Evolutionary conservation across 2,329 filamentous ascomycete species (phyloP).

Genomic region (Ustilaginoidea virens): DNA sequence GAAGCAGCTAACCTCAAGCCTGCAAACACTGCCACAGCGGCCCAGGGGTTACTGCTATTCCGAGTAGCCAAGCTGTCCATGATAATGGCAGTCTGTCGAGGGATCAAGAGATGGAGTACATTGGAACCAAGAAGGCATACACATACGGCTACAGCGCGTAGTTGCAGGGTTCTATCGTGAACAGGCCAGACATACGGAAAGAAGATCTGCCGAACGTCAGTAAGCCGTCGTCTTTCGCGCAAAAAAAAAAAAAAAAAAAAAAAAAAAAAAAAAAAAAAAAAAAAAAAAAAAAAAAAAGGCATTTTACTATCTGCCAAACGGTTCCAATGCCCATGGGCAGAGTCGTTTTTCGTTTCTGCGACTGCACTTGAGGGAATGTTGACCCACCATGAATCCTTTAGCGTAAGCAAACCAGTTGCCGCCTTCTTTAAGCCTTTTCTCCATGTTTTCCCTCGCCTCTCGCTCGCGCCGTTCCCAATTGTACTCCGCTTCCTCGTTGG

Average conservation of each 20-base stretch:
- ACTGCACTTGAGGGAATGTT: too few species aligned
- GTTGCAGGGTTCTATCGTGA: slow-evolving; percentile 48
- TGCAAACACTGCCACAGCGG: slow-evolving; percentile 36
- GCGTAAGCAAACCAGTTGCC: slow-evolving; percentile 67
- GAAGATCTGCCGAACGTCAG: slow-evolving; percentile 40
- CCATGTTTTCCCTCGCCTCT: slow-evolving; percentile 40
- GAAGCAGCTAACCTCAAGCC: slow-evolving; percentile 35
- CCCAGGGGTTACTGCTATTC: slow-evolving; percentile 33
- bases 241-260: too few species aligned
- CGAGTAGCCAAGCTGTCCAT: slow-evolving; percentile 42
- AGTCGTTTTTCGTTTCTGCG: too few species aligned
- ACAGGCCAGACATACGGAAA: slow-evolving; percentile 68
- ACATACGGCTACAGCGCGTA: slow-evolving; percentile 50
- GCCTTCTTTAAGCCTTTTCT: slow-evolving; percentile 55
- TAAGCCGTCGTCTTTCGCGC: too few species aligned
- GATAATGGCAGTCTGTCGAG: slow-evolving; percentile 68
- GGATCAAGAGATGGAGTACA: slow-evolving; percentile 59
- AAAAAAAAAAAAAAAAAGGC: not conserved
- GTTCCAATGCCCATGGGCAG: too few species aligned
- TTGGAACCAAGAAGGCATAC: slow-evolving; percentile 56
- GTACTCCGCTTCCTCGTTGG: slow-evolving; percentile 30
- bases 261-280: not conserved
- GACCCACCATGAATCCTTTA: slow-evolving; percentile 47
- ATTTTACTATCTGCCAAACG: too few species aligned
- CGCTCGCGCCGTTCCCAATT: slow-evolving; percentile 37